phyloP scores from a whole-genome alignment of 2,329 filamentous ascomycete genomes.

The Calonectria hongkongensis region DNA sequence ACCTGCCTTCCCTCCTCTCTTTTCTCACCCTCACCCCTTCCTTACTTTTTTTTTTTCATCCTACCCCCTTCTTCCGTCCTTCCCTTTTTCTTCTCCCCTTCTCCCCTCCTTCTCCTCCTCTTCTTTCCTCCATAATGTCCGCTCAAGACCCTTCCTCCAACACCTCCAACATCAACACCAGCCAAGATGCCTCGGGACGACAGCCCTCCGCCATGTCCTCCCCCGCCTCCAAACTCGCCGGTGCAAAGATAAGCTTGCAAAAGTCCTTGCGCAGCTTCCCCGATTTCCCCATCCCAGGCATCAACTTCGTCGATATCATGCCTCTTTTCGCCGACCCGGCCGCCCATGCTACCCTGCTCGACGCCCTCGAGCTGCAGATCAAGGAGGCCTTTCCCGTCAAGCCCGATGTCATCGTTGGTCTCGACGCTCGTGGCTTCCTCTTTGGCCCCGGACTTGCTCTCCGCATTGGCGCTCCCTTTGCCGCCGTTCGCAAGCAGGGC shows the following conservation, averaged over 20 bases:
- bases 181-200: conserved; percentile 77
- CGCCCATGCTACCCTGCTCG: conserved; percentile 85
- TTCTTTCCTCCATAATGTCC: conserved; percentile 60
- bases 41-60: conserved; percentile 53
- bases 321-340: conserved; percentile 89
- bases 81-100: conserved; percentile 53
- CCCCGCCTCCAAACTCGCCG: conserved; percentile 78
- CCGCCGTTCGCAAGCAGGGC: conserved; percentile 94
- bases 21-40: conserved; percentile 53
- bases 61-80: conserved; percentile 53
- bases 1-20: conserved; percentile 39
- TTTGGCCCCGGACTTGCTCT: conserved; percentile 94
- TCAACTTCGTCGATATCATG: conserved; percentile 98
- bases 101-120: conserved; percentile 53
- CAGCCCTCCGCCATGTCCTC: conserved; percentile 77
- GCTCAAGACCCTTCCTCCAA: conserved; percentile 52
- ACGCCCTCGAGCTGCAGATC: conserved; percentile 90
- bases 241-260: conserved; percentile 83
- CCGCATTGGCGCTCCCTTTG: conserved; percentile 88
- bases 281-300: conserved; percentile 94
- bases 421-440: conserved; percentile 96
- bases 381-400: conserved; percentile 77
- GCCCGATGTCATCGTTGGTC: conserved; percentile 93
- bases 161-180: conserved; percentile 55
- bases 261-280: conserved; percentile 87